phyloP scores from a whole-genome alignment of 2,329 filamentous ascomycete species.

The Diaporthe ilicicola region DNA sequence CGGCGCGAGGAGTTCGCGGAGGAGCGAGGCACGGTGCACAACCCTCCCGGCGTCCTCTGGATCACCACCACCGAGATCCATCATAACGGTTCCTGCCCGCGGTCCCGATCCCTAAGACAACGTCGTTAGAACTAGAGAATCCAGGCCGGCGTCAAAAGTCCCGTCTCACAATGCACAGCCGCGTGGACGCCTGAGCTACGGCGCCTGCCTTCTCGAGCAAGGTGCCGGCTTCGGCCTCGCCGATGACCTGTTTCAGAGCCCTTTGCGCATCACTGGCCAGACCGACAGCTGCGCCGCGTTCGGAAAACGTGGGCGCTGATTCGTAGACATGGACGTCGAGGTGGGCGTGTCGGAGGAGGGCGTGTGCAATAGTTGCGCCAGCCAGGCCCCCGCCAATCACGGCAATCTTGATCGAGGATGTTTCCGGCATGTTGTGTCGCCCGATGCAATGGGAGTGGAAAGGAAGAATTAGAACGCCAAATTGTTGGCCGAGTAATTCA shows the following conservation, averaged over 20 bases:
- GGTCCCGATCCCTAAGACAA: constrained; percentile 31
- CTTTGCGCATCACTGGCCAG: constrained; percentile 30
- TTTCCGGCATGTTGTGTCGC: not conserved
- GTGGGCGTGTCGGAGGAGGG: constrained; percentile 34
- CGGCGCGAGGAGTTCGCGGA: constrained; percentile 35
- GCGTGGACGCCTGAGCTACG: constrained; percentile 21
- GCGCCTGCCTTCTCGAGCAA: constrained; percentile 35
- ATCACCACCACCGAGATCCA: constrained; percentile 31
- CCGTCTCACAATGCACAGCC: constrained; percentile 28
- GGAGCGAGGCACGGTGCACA: constrained; percentile 37
- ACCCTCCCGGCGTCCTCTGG: constrained; percentile 22
- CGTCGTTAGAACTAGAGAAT: not conserved
- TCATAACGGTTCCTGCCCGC: constrained; percentile 29
- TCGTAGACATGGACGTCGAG: constrained; percentile 38
- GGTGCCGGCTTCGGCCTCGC: not conserved
- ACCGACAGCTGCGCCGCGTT: constrained; percentile 38
- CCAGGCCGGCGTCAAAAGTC: too few species aligned
- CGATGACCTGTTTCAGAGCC: constrained; percentile 33
- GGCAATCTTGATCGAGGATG: constrained; percentile 33
- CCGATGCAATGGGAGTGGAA: not conserved
- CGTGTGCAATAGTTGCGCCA: constrained; percentile 35
- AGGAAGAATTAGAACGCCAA: too few species aligned
- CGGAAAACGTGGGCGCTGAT: constrained; percentile 36
- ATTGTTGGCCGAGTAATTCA: too few species aligned
- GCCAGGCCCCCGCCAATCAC: constrained; percentile 38